Conservation (phyloP, 768 basidiomycete species). For the Leccinum longicurvipes region DNA sequence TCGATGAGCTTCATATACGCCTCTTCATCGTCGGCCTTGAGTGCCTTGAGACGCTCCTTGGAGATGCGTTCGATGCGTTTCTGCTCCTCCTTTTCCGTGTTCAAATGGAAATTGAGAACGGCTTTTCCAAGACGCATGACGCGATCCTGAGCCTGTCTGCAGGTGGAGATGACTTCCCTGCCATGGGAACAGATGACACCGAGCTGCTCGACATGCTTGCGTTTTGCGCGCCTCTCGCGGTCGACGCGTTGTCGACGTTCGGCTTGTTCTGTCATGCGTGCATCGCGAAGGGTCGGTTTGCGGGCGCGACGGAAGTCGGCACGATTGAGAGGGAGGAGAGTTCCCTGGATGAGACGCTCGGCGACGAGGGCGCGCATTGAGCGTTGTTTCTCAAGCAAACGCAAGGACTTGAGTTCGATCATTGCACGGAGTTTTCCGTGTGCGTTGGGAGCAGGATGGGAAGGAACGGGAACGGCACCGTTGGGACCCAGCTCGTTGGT, state of each 20-base stretch:
- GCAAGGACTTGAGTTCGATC: conserved; percentile 90
- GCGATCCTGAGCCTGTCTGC: conserved; percentile 64
- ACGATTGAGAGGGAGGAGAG: conserved; percentile 87
- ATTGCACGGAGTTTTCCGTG: conserved; percentile 85
- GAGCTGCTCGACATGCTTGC: conserved; percentile 95
- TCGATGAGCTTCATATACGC: conserved; percentile 99
- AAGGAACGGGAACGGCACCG: conserved; percentile 15
- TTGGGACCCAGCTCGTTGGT: conserved; percentile 23
- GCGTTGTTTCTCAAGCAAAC: conserved; percentile 90
- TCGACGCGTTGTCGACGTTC: conserved; percentile 91
- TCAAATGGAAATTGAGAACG: conserved; percentile 78
- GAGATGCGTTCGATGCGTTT: conserved; percentile 92
- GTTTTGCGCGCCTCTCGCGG: conserved; percentile 90
- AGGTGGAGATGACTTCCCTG: conserved; percentile 63
- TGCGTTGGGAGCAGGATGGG: conserved; percentile 56
- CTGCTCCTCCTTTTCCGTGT: conserved; percentile 97
- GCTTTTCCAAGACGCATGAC: conserved; percentile 63
- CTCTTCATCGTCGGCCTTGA: conserved; percentile 98
- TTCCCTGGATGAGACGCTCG: conserved; percentile 82
- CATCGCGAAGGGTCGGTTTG: conserved; percentile 85
- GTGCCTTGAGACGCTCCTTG: conserved; percentile 96
- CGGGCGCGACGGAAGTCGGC: conserved; percentile 84
- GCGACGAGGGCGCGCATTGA: conserved; percentile 80
- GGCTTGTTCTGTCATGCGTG: conserved; percentile 81
- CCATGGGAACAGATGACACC: conserved; percentile 83